A percentile compares a stretch with the other conserved stretches of the same genome.
Evolutionary conservation across 140 eudicot genomes (phyloP).

Genomic region (Cichorium intybus): DNA sequence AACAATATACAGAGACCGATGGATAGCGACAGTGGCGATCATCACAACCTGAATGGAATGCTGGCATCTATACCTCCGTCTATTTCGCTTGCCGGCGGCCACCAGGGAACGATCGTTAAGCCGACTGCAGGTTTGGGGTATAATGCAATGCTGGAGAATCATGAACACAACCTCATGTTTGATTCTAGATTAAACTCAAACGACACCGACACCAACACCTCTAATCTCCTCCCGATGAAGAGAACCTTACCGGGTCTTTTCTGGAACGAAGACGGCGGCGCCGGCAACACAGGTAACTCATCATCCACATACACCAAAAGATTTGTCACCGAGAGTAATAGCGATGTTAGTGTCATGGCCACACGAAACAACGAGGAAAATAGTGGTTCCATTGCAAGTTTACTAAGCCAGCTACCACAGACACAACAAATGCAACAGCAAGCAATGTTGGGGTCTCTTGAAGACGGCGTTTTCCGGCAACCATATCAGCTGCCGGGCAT

Average conservation of each 20-base stretch:
- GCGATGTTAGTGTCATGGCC: constrained; percentile 35
- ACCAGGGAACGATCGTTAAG: constrained; percentile 27
- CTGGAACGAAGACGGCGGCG: constrained; percentile 56
- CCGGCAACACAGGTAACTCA: constrained; percentile 15
- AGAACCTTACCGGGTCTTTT: constrained; percentile 37
- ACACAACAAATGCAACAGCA: constrained; percentile 61
- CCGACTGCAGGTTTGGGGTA: constrained; percentile 13
- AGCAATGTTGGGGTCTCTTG: constrained; percentile 56
- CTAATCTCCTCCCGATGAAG: constrained; percentile 32
- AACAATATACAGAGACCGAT: constrained; percentile 59
- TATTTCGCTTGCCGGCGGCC: constrained; percentile 30
- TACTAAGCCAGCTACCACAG: constrained; percentile 64
- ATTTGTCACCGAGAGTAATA: constrained; percentile 38
- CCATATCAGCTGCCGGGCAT: constrained; percentile 50
- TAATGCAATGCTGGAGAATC: constrained; percentile 45
- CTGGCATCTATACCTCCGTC: constrained; percentile 39
- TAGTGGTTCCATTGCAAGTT: constrained; percentile 43
- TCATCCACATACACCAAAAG: constrained; percentile 44
- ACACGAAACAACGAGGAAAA: constrained; percentile 39
- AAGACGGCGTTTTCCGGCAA: constrained; percentile 70
- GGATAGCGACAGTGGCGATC: constrained; percentile 65
- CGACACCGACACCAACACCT: constrained; percentile 19
- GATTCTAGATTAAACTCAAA: constrained; percentile 40
- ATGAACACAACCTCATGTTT: constrained; percentile 42
- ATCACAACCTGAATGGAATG: constrained; percentile 36